phyloP scores from a whole-genome alignment of 345 rosid species.

The Ceriops zippeliana region DNA sequence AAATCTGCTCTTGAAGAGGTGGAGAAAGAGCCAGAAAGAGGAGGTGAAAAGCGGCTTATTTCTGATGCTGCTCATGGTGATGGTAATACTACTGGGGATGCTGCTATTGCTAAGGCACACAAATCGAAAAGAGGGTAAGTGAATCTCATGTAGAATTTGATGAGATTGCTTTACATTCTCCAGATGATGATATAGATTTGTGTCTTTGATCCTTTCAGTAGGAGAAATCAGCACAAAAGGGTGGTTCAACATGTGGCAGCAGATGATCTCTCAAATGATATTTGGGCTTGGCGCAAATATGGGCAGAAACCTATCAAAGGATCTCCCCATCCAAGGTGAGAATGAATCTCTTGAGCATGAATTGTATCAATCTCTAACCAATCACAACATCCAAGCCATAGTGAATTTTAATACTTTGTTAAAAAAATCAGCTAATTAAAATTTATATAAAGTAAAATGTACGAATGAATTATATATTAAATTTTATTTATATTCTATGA shows the following conservation, averaged over 20 bases:
- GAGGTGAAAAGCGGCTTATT: slow-evolving; percentile 18
- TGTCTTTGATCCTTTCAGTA: slow-evolving; percentile 19
- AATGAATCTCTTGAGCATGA: not conserved
- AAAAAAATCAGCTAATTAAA: no score
- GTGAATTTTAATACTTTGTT: no score
- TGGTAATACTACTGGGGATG: not conserved
- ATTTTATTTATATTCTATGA: no score
- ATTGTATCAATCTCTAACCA: not conserved
- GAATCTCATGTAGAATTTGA: not conserved
- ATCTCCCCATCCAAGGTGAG: slow-evolving; percentile 72
- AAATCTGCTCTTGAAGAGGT: slow-evolving; percentile 35
- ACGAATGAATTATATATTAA: no score
- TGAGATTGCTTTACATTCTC: not conserved
- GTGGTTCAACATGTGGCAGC: slow-evolving; percentile 49
- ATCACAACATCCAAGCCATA: not conserved
- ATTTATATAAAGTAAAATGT: no score
- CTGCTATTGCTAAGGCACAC: slow-evolving; percentile 20
- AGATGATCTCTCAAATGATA: slow-evolving; percentile 48
- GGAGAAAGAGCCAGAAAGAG: slow-evolving; percentile 19
- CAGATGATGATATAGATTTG: not conserved
- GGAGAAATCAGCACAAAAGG: slow-evolving; percentile 52
- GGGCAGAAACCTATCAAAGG: slow-evolving; percentile 88
- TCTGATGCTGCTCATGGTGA: slow-evolving; percentile 16
- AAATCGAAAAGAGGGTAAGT: slow-evolving; percentile 48
- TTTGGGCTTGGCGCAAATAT: slow-evolving; percentile 87